A percentile compares a stretch with the other conserved stretches of the same genome.
Conservation (phyloP, 177 flowering plant species). For the Vitis hybrid region DNA sequence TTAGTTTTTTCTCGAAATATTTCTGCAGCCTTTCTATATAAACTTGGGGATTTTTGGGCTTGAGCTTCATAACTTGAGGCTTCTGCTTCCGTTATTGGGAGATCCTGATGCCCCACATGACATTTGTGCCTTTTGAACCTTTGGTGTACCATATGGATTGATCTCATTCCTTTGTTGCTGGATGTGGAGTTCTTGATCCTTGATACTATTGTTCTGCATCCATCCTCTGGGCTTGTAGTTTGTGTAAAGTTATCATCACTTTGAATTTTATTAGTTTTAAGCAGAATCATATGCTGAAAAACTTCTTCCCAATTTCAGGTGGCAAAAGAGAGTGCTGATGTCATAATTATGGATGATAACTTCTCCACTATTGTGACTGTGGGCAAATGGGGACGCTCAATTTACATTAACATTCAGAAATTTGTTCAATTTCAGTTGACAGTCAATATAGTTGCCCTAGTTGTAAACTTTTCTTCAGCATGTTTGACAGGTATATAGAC, state of each 20-base stretch:
- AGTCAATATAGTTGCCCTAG: conserved; percentile 84
- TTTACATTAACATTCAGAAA: conserved; percentile 85
- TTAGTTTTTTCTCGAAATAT: not conserved
- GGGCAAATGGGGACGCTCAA: conserved; percentile 96
- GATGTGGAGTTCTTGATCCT: no score
- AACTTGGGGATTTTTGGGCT: not conserved
- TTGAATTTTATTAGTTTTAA: not conserved
- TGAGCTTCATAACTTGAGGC: not conserved
- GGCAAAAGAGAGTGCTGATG: conserved; percentile 99
- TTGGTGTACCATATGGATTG: not conserved
- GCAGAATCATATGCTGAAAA: not conserved
- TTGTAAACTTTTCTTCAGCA: conserved; percentile 90
- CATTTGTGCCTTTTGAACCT: not conserved
- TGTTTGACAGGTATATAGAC: conserved; percentile 68
- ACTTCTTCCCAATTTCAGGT: conserved; percentile 45
- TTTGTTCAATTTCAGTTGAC: conserved; percentile 95
- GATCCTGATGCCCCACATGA: conserved; percentile 1
- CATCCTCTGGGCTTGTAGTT: not conserved
- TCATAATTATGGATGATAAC: conserved; percentile 87
- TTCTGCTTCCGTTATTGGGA: not conserved
- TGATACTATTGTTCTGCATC: no score
- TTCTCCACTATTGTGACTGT: conserved; percentile 92
- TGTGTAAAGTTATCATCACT: not conserved
- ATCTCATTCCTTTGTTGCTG: not conserved
- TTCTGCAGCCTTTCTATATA: not conserved